Conservation (phyloP, 2,329 filamentous ascomycete species). For the Curvularia lunata region DNA sequence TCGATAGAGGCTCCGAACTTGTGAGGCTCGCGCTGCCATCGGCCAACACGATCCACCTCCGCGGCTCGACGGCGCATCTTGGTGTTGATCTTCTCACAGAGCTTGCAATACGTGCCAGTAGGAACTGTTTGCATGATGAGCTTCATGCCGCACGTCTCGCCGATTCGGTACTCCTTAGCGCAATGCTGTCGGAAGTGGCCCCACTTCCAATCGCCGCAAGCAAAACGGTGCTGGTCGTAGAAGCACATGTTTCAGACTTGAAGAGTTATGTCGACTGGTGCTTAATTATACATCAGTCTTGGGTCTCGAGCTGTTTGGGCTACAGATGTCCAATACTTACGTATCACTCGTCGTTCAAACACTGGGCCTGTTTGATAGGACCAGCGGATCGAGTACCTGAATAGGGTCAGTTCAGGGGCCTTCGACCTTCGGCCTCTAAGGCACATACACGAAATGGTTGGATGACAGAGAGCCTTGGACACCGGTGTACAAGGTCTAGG, state of each 20-base stretch:
- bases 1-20: slow-evolving; percentile 66
- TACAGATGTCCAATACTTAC: slow-evolving; percentile 37
- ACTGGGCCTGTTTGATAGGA: slow-evolving; percentile 33
- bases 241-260: slow-evolving; percentile 76
- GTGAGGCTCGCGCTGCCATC: slow-evolving; percentile 76
- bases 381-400: slow-evolving; percentile 26
- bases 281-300: slow-evolving; percentile 40
- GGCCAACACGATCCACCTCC: slow-evolving; percentile 74
- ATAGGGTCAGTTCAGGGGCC: slow-evolving; percentile 41
- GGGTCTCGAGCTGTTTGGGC: slow-evolving; percentile 37
- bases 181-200: slow-evolving; percentile 91
- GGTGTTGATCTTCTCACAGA: slow-evolving; percentile 88
- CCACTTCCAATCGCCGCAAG: slow-evolving; percentile 93
- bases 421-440: slow-evolving; percentile 28
- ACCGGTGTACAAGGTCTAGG: slow-evolving; percentile 16
- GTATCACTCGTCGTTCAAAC: slow-evolving; percentile 33
- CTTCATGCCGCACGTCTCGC: slow-evolving; percentile 95
- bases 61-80: slow-evolving; percentile 78
- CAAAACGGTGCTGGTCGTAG: slow-evolving; percentile 87
- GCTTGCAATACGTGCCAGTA: slow-evolving; percentile 72
- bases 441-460: slow-evolving; percentile 44
- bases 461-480: slow-evolving; percentile 30
- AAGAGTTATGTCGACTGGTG: slow-evolving; percentile 39
- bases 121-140: slow-evolving; percentile 77
- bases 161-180: slow-evolving; percentile 91